phyloP scores from a whole-genome alignment of 345 rosid species.

The Populus euphratica region DNA sequence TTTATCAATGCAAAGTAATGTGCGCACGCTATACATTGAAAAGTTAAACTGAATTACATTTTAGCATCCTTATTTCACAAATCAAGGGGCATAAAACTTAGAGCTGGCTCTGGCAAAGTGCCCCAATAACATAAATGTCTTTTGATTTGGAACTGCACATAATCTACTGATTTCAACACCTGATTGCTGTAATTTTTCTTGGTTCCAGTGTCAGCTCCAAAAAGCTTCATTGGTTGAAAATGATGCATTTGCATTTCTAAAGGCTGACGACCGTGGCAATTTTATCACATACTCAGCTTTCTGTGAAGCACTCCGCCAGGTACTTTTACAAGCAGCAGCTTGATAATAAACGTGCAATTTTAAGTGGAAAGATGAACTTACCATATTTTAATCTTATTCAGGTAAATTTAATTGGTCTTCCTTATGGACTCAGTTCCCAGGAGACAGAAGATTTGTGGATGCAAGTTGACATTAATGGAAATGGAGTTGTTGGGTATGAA shows the following conservation, averaged over 20 bases:
- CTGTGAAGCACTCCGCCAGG: conserved; percentile 68
- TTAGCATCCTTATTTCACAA: not conserved
- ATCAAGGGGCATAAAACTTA: not conserved
- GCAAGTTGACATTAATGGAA: conserved; percentile 54
- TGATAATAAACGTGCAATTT: not conserved
- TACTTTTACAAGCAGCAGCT: conserved; percentile 20
- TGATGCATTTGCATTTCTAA: conserved; percentile 56
- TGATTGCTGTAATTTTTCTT: conserved; percentile 15
- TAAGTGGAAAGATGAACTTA: conserved; percentile 10
- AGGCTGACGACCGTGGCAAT: conserved; percentile 44
- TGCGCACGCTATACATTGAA: not conserved
- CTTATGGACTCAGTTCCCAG: conserved; percentile 58
- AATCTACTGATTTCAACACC: not conserved
- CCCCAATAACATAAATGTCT: not conserved
- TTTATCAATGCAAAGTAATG: not conserved
- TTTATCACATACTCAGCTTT: conserved; percentile 53
- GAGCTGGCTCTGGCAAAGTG: not conserved
- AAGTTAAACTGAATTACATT: not conserved
- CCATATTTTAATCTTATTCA: conserved; percentile 20
- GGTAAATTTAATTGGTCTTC: conserved; percentile 54
- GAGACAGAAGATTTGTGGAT: conserved; percentile 60
- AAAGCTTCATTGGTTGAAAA: conserved; percentile 54
- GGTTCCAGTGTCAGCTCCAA: conserved; percentile 54
- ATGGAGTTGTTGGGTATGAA: conserved; percentile 57
- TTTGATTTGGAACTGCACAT: not conserved